Evolutionary conservation across 73 alveolate species (phyloP), one percentile per base, ranked within the genome.

Genomic region (Tetrahymena malaccensis): DNA sequence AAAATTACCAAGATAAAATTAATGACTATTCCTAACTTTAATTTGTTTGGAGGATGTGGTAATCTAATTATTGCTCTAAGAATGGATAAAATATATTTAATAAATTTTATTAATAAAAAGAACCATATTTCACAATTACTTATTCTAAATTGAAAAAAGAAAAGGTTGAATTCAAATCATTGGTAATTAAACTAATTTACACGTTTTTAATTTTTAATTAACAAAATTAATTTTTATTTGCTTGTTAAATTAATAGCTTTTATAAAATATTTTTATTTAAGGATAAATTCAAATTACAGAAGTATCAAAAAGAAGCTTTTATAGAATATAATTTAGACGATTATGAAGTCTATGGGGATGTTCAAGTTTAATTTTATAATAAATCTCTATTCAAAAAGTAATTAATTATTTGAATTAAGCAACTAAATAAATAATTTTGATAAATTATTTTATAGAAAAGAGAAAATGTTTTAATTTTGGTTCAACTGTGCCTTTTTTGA

Each of bases 381-480:
- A 96, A 94, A 93, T 96, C 96, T 40, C 85, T 95, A 27, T 70
- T 70, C 34, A 70, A 70, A 70, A 70, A 70, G 89, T 70, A 70
- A n/a, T 70, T 70, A 70, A n/a, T 70, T 27, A 70, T n/a, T 70
- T 70, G 31, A 0, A 17, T 70, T 27, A 0, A n/a, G 25, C 1
- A 70, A 70, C 13, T n/a, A 0, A 27, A 22, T n/a, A 0, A 27
- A 22, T 22, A 56, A 22, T 13, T 27, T n/a, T 70, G 31, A 2
- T 27, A 25, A 27, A 11, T 70, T 70, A 25, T 43, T 96, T 38
- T 85, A 96, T 35, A 93, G 95, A 93, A 98, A 97, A 31, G 22
- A 95, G 97, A 95, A 95, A 85, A 84, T 98, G 96, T 98, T 98
- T 93, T 97, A 98, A 70, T 98, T 98, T 95, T 98, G 99, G 99